A percentile compares a stretch with the other conserved stretches of the same genome.
phyloP scores from a whole-genome alignment of 306 rosid species.

The Morella rubra region DNA sequence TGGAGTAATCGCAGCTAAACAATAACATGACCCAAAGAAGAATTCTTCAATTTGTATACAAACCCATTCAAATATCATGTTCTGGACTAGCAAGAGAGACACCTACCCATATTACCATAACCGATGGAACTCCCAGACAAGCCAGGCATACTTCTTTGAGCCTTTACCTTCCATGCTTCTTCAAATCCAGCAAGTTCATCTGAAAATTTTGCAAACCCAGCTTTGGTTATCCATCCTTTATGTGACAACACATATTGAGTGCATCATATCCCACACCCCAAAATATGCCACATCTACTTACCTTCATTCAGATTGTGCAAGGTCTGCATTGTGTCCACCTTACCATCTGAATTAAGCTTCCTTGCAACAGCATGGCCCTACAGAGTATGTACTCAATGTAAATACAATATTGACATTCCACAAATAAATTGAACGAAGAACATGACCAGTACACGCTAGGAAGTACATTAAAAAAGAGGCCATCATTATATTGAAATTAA shows the following conservation, averaged over 20 bases:
- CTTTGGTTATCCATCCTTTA: conserved; percentile 6
- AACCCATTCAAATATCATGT: not conserved
- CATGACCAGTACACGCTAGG: conserved; percentile 5
- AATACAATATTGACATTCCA: conserved; percentile 4
- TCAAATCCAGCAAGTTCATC: conserved; percentile 74
- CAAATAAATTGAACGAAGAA: not conserved
- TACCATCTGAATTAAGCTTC: conserved; percentile 81
- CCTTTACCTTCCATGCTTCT: conserved; percentile 69
- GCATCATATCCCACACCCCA: not conserved
- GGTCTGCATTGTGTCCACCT: conserved; percentile 74
- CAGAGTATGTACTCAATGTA: conserved; percentile 8
- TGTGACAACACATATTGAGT: not conserved
- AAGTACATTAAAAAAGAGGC: conserved; percentile 3
- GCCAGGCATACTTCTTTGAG: conserved; percentile 63
- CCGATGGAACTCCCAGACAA: conserved; percentile 34
- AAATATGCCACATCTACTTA: conserved; percentile 27
- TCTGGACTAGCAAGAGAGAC: conserved; percentile 13
- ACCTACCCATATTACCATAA: conserved; percentile 42
- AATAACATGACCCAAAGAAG: no score
- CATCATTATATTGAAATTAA: no score
- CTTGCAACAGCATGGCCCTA: conserved; percentile 77
- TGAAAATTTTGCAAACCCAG: conserved; percentile 33
- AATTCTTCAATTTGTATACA: not conserved
- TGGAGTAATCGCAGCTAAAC: no score
- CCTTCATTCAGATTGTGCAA: conserved; percentile 87